A percentile compares a stretch with the other conserved stretches of the same genome.
Evolutionary conservation across 257 asterid genomes (phyloP).

Genomic region (Lycium barbarum): DNA sequence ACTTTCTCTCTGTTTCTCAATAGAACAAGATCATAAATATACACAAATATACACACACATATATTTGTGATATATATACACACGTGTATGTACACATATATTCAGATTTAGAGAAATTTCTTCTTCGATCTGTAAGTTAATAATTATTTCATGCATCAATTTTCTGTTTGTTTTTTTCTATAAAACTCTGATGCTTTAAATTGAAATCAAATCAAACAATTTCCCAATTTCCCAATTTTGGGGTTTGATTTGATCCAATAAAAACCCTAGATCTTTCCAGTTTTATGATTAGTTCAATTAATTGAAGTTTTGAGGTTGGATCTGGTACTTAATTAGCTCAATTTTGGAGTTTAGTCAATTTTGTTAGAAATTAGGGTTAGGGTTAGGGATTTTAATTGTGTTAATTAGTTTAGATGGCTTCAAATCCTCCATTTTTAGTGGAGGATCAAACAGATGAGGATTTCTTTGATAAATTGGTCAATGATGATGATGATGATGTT

Average conservation of each 20-base stretch:
- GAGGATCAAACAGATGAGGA: slow-evolving; percentile 98
- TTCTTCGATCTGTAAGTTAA: slow-evolving; percentile 31
- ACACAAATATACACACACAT: neutral
- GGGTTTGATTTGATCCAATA: neutral
- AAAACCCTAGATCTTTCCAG: slow-evolving; percentile 13
- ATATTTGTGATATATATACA: neutral
- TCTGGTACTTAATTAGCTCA: slow-evolving; percentile 27
- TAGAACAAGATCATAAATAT: neutral
- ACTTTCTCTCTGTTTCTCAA: neutral
- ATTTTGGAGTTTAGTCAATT: neutral
- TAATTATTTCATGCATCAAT: slow-evolving; percentile 24
- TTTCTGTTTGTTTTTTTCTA: neutral
- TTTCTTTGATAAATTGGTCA: slow-evolving; percentile 89
- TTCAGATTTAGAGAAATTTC: slow-evolving; percentile 14
- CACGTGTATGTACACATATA: neutral
- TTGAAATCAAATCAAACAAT: neutral
- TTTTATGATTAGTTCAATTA: no score
- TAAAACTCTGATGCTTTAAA: neutral
- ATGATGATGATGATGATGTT: slow-evolving; percentile 74
- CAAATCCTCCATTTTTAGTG: slow-evolving; percentile 81
- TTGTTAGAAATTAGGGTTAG: slow-evolving; percentile 23
- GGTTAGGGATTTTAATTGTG: neutral
- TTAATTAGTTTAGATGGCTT: slow-evolving; percentile 28
- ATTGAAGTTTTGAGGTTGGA: slow-evolving; percentile 30
- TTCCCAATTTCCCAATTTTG: neutral